Evolutionary conservation across 1,284 basidiomycete species (phyloP), one percentile per base, ranked within the genome.

Genomic region (Erythrobasidium hasegawianum): DNA sequence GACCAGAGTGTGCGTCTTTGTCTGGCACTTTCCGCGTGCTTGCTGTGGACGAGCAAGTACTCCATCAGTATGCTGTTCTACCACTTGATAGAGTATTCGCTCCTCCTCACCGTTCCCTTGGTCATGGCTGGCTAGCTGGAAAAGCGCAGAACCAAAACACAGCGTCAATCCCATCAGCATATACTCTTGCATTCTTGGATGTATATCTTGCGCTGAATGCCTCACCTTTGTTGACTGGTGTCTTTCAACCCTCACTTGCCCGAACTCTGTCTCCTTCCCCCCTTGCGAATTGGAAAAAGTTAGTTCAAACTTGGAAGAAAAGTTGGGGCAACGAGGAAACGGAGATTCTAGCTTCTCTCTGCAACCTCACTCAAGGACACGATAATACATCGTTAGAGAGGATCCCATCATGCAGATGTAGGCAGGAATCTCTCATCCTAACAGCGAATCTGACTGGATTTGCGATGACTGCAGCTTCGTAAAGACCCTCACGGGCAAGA

Each of bases 1-100:
- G n/a, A 47, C 43, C 43, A 76, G 67, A 67, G 93, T 96, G 86
- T 97, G 95, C 77, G 90, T 88, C 85, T 98, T 98, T 76, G 91
- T 91, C 87, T 96, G 94, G 79, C 89, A 85, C 84, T 94, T 94
- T 90, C 91, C 90, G 43, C 43, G 43, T 24, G 43, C 43, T 47
- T 47, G 43, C n/a, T 33, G 33, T 33, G 33, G 33, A 33, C 33
- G 11, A 5, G 5, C 4, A 33, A 5, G 33, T 11, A 33, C 33
- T 14, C 4, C 5, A 47, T 24, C n/a, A 18, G 45, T 14, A 47
- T 47, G 45, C 45, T 18, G 14, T 47, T 7, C 8, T 14, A 7
- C n/a, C 45, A 4, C 16, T 24, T 16, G 14, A 33, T 33, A 4
- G 5, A 47, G 40, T 47, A 16, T 16, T 7, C 14, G 45, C 14